A percentile compares a stretch with the other conserved stretches of the same genome.
Evolutionary conservation across 148 eudicot genomes (phyloP).

Genomic region (Cornus kousa): DNA sequence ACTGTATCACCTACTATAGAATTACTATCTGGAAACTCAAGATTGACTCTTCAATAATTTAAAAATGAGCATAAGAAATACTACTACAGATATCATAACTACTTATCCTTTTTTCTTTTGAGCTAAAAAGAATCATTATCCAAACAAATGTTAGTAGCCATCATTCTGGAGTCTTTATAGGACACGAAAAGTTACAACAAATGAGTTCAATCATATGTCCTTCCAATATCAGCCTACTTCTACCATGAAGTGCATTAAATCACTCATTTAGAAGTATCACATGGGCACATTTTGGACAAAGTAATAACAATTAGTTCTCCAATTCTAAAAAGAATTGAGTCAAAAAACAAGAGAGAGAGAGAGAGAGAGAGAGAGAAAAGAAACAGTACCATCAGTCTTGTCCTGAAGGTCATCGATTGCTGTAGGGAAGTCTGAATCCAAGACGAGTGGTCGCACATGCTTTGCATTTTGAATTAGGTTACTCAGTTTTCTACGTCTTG

Average conservation of each 20-base stretch:
- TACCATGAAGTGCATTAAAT: not conserved
- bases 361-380: not conserved
- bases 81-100: not conserved
- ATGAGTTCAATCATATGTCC: not conserved
- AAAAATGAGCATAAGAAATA: constrained; percentile 9
- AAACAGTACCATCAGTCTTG: constrained; percentile 62
- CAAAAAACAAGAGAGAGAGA: not conserved
- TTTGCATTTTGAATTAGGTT: constrained; percentile 35
- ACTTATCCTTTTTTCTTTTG: not conserved
- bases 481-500: constrained; percentile 52
- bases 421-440: constrained; percentile 52
- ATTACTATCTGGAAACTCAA: not conserved
- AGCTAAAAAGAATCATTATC: not conserved
- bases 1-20: not conserved
- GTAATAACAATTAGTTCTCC: not conserved
- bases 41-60: not conserved
- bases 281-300: not conserved
- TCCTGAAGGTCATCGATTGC: constrained; percentile 48
- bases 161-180: not conserved
- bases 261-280: not conserved
- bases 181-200: not conserved
- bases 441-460: constrained; percentile 54
- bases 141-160: not conserved
- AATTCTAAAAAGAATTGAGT: not conserved
- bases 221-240: not conserved